phyloP scores from a whole-genome alignment of 1,284 basidiomycete species.

The Puccinia triticina region DNA sequence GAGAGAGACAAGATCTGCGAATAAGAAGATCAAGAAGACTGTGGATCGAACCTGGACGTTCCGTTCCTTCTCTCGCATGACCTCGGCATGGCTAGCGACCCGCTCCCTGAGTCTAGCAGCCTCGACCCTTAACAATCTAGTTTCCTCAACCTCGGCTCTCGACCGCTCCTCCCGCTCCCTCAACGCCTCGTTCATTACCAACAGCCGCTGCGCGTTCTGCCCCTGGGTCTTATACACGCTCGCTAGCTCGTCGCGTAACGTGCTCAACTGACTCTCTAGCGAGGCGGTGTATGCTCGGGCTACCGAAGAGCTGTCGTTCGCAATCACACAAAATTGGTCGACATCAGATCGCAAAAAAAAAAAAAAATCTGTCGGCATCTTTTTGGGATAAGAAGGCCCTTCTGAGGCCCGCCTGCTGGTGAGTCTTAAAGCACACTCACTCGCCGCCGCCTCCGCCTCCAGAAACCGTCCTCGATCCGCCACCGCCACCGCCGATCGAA shows the following conservation, averaged over 20 bases:
- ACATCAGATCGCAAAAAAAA: neutral
- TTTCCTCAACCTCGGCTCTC: conserved; percentile 74
- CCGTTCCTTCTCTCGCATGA: conserved; percentile 46
- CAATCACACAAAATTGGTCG: no score
- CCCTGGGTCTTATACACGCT: conserved; percentile 94
- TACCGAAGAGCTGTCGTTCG: conserved; percentile 70
- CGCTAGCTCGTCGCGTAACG: conserved; percentile 83
- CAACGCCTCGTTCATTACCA: conserved; percentile 89
- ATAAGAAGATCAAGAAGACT: no score
- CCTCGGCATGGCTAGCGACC: conserved; percentile 43
- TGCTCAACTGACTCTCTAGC: conserved; percentile 87
- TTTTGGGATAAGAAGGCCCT: no score
- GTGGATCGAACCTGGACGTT: conserved; percentile 19
- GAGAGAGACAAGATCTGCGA: no score
- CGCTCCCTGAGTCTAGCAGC: conserved; percentile 65
- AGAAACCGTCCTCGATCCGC: neutral
- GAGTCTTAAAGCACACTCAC: conserved; percentile 60
- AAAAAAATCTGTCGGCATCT: no score
- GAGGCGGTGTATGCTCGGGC: conserved; percentile 83
- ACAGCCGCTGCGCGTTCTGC: conserved; percentile 86
- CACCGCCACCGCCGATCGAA: conserved; percentile 63
- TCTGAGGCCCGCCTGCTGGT: no score
- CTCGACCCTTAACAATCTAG: conserved; percentile 74
- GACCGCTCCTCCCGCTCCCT: conserved; percentile 84
- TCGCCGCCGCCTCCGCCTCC: neutral